phyloP scores from a whole-genome alignment of 495 filamentous ascomycete genomes.

The Penicillium alfredii region DNA sequence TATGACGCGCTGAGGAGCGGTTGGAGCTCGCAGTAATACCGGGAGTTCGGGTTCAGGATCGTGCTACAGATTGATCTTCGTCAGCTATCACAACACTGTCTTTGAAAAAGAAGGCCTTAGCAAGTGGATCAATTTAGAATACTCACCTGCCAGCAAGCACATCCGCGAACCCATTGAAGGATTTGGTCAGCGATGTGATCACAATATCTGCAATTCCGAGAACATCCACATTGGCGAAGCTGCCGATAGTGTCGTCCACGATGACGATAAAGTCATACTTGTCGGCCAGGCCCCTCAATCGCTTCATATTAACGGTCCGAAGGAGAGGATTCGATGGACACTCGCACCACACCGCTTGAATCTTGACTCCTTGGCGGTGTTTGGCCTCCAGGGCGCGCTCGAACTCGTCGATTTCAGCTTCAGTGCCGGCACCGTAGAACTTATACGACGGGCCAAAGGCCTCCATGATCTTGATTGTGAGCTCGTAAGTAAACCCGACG shows the following conservation, averaged over 20 bases:
- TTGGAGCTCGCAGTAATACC: conserved; percentile 3
- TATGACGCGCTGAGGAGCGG: neutral
- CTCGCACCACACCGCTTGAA: conserved; percentile 28
- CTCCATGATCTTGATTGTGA: conserved; percentile 25
- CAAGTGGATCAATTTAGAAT: too few species aligned
- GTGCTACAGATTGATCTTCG: too few species aligned
- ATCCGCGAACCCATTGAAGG: conserved; percentile 24
- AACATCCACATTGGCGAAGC: conserved; percentile 43
- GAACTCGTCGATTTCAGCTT: conserved; percentile 30
- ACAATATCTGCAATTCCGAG: conserved; percentile 22
- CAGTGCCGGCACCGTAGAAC: conserved; percentile 20
- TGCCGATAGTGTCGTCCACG: conserved; percentile 46
- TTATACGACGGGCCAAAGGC: conserved; percentile 24
- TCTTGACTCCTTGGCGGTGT: conserved; percentile 12
- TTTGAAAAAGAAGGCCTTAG: too few species aligned
- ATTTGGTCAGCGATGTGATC: conserved; percentile 28
- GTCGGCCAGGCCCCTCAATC: conserved; percentile 34
- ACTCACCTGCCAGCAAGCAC: conserved; percentile 25
- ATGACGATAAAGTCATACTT: conserved; percentile 41
- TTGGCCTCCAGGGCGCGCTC: conserved; percentile 16
- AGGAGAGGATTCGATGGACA: conserved; percentile 37
- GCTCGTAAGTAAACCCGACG: conserved; percentile 26
- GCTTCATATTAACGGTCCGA: conserved; percentile 34
- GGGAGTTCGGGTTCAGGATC: conserved; percentile 14
- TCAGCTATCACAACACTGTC: too few species aligned